Conservation (phyloP, 1,139 yeast genomes). For the Arxiozyma slooffiae region DNA sequence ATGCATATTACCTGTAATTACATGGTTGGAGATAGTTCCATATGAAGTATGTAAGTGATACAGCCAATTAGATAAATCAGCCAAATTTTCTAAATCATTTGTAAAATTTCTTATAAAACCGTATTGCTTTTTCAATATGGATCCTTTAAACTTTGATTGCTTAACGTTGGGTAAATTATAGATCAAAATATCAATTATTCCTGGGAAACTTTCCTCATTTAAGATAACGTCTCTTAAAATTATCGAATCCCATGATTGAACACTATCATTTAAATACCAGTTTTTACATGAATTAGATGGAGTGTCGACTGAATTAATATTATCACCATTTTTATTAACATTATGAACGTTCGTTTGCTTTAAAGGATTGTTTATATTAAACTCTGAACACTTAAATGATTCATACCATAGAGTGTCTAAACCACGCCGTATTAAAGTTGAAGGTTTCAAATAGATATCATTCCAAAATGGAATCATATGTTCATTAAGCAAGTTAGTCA, state of each 20-base stretch:
- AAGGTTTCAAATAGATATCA: constrained; percentile 22
- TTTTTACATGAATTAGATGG: too few relatives aligned
- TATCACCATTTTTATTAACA: neutral
- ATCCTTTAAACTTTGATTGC: constrained; percentile 2
- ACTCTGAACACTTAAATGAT: constrained; percentile 19
- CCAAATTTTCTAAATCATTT: constrained; percentile 16
- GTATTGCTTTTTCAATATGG: constrained; percentile 14
- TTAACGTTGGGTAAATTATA: constrained; percentile 23
- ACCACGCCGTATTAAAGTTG: constrained; percentile 17
- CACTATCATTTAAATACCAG: too few relatives aligned
- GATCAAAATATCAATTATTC: constrained; percentile 25
- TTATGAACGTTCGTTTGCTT: neutral
- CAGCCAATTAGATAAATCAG: constrained; percentile 28
- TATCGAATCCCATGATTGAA: constrained; percentile 23
- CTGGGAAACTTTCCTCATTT: constrained; percentile 23
- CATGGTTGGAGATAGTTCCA: constrained; percentile 25
- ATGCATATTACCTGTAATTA: constrained; percentile 25
- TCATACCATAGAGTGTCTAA: constrained; percentile 18
- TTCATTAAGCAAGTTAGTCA: constrained; percentile 25
- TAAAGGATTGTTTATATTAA: constrained; percentile 5
- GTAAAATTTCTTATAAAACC: constrained; percentile 26
- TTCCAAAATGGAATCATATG: constrained; percentile 26
- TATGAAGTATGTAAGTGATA: constrained; percentile 24
- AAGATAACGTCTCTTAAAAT: constrained; percentile 22
- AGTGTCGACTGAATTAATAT: too few relatives aligned